Base-by-base conservation (phyloP, 768 basidiomycete species). In the Mycena filopes region DNA sequence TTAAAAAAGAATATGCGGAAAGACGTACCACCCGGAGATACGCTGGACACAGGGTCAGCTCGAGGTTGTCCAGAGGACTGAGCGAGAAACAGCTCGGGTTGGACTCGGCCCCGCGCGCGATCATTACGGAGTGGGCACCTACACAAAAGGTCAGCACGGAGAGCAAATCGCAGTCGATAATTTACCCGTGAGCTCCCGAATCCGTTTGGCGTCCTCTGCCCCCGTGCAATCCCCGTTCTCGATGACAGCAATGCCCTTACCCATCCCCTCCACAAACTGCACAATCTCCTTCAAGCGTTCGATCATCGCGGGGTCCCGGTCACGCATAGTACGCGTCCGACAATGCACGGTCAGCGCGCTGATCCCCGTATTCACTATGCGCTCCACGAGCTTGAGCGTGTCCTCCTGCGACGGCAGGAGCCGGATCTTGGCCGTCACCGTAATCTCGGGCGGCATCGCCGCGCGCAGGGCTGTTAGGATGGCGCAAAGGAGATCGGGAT, bases 351-450 rank as follows among this genome's bases (percentile, higher is more conserved):
- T 99, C 71, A 99, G 79, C 29, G 90, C 90, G 60, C 88, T 91
- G 45, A 99, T 86, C 1, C 98, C 97, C 0, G 96, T 97, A 51
- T 88, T 84, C 4, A 95, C 84, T 58, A 99, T 95, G 60, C 90
- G 84, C 70, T 92, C 89, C 4, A 98, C 95, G n/a, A 99, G 88
- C 71, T 87, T 87, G 57, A 98, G 79, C 0, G 98, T 99, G 23
- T 94, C 94, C 70, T 93, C 90, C 72, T 96, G 94, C 0, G 87
- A 87, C 4, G 94, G 91, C 10, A 99, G 81, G 26, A 99, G 79
- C 15, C 98, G 86, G 69, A 99, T 99, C 78, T 99, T 99, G 70
- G 93, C 95, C 1, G 94, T 91, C n/a, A 99, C 89, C 0, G 93
- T 90, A 54, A 98, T 89, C 63, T 92, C 86, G 8, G 88, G 84